Evolutionary conservation across 176 grass and related monocot genomes (phyloP).

Genomic region (Pontederia paniculata): DNA sequence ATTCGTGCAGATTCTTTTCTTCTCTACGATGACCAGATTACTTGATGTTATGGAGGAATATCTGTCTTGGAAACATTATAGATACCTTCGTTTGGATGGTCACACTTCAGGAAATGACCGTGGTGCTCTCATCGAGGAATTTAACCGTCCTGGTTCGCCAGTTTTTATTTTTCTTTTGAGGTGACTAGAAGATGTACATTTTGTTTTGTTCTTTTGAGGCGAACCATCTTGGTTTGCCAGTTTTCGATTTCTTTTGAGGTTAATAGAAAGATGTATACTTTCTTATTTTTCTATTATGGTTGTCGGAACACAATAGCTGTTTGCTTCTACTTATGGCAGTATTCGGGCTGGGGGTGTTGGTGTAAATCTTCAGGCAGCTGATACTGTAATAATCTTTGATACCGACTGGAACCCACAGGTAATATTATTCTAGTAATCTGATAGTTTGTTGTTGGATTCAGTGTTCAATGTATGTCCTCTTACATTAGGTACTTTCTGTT

Average conservation of each 20-base stretch:
- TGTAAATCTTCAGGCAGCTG: constrained; percentile 98
- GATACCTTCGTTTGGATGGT: constrained; percentile 93
- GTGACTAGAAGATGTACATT: too few relatives aligned
- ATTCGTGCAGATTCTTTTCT: constrained; percentile 71
- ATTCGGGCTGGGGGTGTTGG: constrained; percentile 98
- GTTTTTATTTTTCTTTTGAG: constrained; percentile 97
- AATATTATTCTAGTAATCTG: constrained; percentile 15
- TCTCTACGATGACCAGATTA: constrained; percentile 98
- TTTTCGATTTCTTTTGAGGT: constrained; percentile 98
- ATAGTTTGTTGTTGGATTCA: neutral
- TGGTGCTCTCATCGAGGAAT: constrained; percentile 90
- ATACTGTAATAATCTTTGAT: constrained; percentile 99
- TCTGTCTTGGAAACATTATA: constrained; percentile 74
- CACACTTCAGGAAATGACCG: constrained; percentile 89
- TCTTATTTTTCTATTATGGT: constrained; percentile 17
- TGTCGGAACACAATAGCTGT: constrained; percentile 1
- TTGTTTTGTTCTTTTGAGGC: constrained; percentile 98
- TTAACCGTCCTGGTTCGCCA: constrained; percentile 66
- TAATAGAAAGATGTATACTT: constrained; percentile 17
- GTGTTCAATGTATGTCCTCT: neutral
- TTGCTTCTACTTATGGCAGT: constrained; percentile 32
- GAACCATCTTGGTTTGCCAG: constrained; percentile 62
- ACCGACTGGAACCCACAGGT: constrained; percentile 99
- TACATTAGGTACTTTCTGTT: constrained; percentile 16
- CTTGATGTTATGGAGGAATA: constrained; percentile 99